Conservation (phyloP, 352 stramenopile species). For the Globisporangium irregulare region DNA sequence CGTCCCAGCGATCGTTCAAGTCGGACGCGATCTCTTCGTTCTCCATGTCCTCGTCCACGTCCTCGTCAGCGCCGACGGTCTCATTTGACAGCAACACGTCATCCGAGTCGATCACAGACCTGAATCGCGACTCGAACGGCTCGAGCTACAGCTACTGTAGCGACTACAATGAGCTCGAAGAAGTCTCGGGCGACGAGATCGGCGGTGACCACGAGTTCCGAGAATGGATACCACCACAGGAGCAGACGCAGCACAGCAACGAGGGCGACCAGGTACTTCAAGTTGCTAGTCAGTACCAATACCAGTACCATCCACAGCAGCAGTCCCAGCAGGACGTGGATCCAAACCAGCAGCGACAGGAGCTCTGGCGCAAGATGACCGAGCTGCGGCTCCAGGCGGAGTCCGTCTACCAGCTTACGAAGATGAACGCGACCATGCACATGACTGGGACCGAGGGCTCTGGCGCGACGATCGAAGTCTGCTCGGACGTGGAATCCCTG, state of each 20-base stretch:
- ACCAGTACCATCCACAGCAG: neutral
- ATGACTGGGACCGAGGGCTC: conserved; percentile 10
- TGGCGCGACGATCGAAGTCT: conserved; percentile 15
- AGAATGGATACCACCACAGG: neutral
- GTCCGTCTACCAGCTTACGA: conserved; percentile 57
- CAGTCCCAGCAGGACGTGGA: neutral
- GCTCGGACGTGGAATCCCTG: conserved; percentile 1
- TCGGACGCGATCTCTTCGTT: neutral
- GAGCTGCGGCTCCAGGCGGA: conserved; percentile 54
- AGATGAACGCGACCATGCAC: conserved; percentile 38
- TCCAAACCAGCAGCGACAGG: conserved; percentile 15
- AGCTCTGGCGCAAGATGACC: conserved; percentile 50
- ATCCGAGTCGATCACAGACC: neutral
- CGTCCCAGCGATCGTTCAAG: conserved; percentile 2
- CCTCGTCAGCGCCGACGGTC: neutral
- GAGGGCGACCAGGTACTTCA: neutral
- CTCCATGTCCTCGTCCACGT: conserved; percentile 1
- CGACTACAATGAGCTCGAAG: conserved; percentile 2
- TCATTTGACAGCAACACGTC: conserved; percentile 12
- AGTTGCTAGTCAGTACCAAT: neutral
- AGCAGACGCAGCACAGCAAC: neutral
- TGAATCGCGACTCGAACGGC: conserved; percentile 11
- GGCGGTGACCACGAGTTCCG: conserved; percentile 6
- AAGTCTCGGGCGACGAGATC: conserved; percentile 20
- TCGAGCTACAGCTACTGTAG: conserved; percentile 8